A percentile compares a stretch with the other conserved stretches of the same genome.
phyloP scores from a whole-genome alignment of 2,329 filamentous ascomycete genomes.

The Westerdykella ornata region DNA sequence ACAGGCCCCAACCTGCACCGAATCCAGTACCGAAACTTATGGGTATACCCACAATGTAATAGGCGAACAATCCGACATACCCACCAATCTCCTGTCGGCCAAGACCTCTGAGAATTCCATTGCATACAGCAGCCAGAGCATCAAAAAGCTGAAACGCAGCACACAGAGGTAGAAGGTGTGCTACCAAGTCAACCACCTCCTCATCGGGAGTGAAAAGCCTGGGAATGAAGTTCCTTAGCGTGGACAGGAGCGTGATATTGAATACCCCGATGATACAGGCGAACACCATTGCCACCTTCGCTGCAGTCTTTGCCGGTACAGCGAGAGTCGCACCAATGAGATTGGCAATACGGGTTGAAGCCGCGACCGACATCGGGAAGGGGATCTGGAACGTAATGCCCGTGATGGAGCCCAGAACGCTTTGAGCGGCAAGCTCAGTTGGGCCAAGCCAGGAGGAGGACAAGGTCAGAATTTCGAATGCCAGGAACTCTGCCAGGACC shows the following conservation, averaged over 20 bases:
- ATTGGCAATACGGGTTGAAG: constrained; percentile 83
- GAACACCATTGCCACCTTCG: constrained; percentile 65
- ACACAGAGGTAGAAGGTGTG: constrained; percentile 67
- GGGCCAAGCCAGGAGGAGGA: constrained; percentile 72
- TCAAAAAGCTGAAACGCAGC: constrained; percentile 90
- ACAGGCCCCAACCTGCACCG: constrained; percentile 66
- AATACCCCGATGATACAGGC: constrained; percentile 67
- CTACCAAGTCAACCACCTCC: constrained; percentile 60
- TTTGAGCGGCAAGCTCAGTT: constrained; percentile 78
- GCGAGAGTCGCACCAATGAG: constrained; percentile 81
- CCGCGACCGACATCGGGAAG: constrained; percentile 83
- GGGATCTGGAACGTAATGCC: constrained; percentile 84
- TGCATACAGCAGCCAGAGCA: constrained; percentile 68
- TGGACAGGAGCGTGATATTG: constrained; percentile 65
- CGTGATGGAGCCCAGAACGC: constrained; percentile 70
- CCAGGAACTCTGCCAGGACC: constrained; percentile 89
- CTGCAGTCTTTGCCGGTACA: constrained; percentile 70
- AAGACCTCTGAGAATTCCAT: constrained; percentile 78
- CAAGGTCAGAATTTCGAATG: constrained; percentile 88
- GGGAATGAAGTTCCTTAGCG: constrained; percentile 66
- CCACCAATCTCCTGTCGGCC: constrained; percentile 86
- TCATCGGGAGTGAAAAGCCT: constrained; percentile 64
- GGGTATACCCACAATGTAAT: constrained; percentile 81
- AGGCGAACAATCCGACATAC: constrained; percentile 77
- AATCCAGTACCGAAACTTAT: constrained; percentile 75